Evolutionary conservation across 2,329 filamentous ascomycete genomes (phyloP), one percentile per base, ranked within the genome.

Genomic region (Monilinia fructicola): DNA sequence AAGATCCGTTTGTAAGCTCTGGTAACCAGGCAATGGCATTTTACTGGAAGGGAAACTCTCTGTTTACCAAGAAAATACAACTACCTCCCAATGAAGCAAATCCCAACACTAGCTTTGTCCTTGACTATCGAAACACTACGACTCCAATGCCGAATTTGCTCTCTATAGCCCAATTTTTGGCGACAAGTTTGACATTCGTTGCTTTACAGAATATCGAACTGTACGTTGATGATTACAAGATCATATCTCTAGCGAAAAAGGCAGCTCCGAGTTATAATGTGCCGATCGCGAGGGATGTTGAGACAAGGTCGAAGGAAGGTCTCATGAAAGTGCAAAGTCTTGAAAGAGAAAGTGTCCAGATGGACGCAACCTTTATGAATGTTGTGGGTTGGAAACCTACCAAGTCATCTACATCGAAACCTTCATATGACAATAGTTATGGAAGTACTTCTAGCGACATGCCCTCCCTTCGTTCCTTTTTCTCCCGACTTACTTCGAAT

Each of bases 21-120:
- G 95, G 95, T 0, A 86, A 85, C 69, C 89, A 96, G 78, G 93
- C 93, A 48, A 97, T 99, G 92, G 94, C 94, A 0, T 99, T 99
- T 76, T 99, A 97, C 81, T 99, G 95, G 96, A 98, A 97, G 78
- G 93, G 91, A n/a, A 98, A 98, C 77, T 92, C 92, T 6, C 84
- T 99, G 1, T 98, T 97, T 77, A 99, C 96, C 31, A 90, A 93
- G 73, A 91, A 92, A 72, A 84, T 95, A 28, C 87, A 88, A 71
- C 80, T 97, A 10, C 87, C 90, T 1, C 82, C 86, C 55, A 85
- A 86, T 31, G 84, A 92, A 74, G 79, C 83, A 21, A 90, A 83
- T 65, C 81, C 82, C 42, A 86, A 94, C 73, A 99, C 96, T 2
- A 90, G 90, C n/a, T 99, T 99, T 76, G 88, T 97, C 56, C 84